Percentiles rank a stretch among this genome's conserved stretches.
phyloP scores from a whole-genome alignment of 176 grass and related monocot species.

The Thinopyrum elongatum region DNA sequence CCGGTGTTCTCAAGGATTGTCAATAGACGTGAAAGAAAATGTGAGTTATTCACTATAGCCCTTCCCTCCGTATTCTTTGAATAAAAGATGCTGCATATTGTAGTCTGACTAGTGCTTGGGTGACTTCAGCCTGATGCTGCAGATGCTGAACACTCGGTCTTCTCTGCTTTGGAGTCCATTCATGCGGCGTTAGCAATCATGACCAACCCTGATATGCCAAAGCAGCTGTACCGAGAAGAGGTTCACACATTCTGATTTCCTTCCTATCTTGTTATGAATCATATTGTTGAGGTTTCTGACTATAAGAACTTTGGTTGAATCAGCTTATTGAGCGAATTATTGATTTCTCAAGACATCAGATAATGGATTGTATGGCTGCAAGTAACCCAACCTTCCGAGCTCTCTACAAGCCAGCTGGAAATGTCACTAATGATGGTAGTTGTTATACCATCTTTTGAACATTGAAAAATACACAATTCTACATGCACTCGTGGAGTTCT shows the following conservation, averaged over 20 bases:
- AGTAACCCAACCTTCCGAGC: conserved; percentile 75
- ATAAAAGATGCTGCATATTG: conserved; percentile 27
- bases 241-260: conserved; percentile 33
- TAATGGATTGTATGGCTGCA: conserved; percentile 84
- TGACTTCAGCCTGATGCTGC: conserved; percentile 54
- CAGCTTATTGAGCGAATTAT: conserved; percentile 98
- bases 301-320: conserved; percentile 26
- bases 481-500: not conserved
- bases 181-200: conserved; percentile 92
- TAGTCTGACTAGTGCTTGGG: conserved; percentile 40
- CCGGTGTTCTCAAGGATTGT: conserved; percentile 87
- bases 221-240: conserved; percentile 96
- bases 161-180: conserved; percentile 85
- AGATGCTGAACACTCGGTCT: conserved; percentile 72
- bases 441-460: conserved; percentile 14
- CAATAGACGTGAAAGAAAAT: conserved; percentile 78
- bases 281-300: conserved; percentile 24
- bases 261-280: conserved; percentile 16
- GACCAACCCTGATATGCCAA: conserved; percentile 91
- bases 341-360: conserved; percentile 95
- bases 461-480: not conserved
- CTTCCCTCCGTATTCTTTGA: not conserved
- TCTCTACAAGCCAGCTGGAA: conserved; percentile 85
- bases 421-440: conserved; percentile 64
- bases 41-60: conserved; percentile 46